Evolutionary conservation across 768 basidiomycete species (phyloP).

Genomic region (Phylloporus scabripes): DNA sequence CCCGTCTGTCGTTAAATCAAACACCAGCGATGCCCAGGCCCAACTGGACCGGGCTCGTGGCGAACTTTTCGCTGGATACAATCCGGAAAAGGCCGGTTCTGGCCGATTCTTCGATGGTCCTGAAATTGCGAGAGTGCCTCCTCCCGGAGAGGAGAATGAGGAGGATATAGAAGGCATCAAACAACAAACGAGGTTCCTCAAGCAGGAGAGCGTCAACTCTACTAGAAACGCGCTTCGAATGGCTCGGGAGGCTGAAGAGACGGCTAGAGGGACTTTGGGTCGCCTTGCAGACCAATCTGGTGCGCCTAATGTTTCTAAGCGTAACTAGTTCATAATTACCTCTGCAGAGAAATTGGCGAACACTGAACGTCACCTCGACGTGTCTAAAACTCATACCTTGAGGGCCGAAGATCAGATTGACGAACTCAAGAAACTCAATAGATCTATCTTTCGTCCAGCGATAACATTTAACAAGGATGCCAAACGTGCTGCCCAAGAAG

Average conservation of each 20-base stretch:
- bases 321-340: background rate
- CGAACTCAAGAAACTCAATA: constrained; percentile 91
- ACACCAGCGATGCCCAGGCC: constrained; percentile 28
- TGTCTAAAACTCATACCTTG: constrained; percentile 79
- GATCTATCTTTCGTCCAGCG: constrained; percentile 90
- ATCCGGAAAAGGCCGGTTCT: constrained; percentile 51
- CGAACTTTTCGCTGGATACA: constrained; percentile 73
- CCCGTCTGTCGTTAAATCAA: constrained; percentile 4
- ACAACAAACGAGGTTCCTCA: constrained; percentile 78
- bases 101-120: constrained; percentile 70
- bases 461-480: constrained; percentile 90
- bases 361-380: constrained; percentile 92
- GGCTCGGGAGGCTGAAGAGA: constrained; percentile 96
- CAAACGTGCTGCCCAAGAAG: constrained; percentile 84
- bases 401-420: constrained; percentile 91
- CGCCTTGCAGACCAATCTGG: constrained; percentile 93
- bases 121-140: constrained; percentile 37
- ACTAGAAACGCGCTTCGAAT: constrained; percentile 89
- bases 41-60: constrained; percentile 62
- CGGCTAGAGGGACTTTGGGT: constrained; percentile 75
- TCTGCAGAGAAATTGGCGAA: constrained; percentile 76
- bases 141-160: constrained; percentile 68
- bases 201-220: constrained; percentile 87
- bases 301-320: constrained; percentile 31
- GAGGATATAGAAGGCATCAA: constrained; percentile 95